Evolutionary conservation across 148 eudicot species (phyloP), one percentile per base, ranked within the genome.

Genomic region (Amaranthus palmeri): DNA sequence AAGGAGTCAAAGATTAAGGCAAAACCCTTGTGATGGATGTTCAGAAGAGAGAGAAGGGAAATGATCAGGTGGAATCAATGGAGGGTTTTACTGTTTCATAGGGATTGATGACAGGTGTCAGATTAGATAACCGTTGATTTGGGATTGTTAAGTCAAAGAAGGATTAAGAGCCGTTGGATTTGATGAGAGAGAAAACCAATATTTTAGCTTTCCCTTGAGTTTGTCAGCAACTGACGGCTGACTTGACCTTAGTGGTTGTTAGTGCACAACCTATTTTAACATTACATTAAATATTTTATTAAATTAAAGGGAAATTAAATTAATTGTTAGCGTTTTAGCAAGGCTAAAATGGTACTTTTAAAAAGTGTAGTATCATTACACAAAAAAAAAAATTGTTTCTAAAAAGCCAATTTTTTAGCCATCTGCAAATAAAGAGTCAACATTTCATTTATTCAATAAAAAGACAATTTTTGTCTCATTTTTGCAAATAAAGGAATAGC

Each of bases 221-320:
- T 72, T 75, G 78, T 68, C 78, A 75, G 73, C 78, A 75, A 68
- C 78, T 75, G 67, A 75, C 74, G 55, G 70, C 74, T 70, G 70
- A 64, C 74, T 58, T 70, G 57, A 59, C 58, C 59, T 61, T 75
- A 69, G 50, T 69, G 68, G 73, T 75, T 57, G 57, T 74, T 74
- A 57, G 65, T 73, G 76, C 69, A 65, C 68, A 43, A 64, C 76
- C 25, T n/a, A 42, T 44, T 61, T 63, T 72, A 48, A 49, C 48
- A 55, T 67, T n/a, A 44, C n/a, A 12, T 54, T 54, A 11, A 3
- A 4, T 9, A 11, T 54, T 54, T 54, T 4, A 2, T 54, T 54
- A 11, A 25, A 2, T 54, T 54, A 11, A 25, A 25, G 36, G 36
- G 36, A 25, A 25, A 25, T 25, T 25, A 0, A 25, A 25, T 25